Conservation (phyloP, 2,329 filamentous ascomycete species). For the Penicillium sp. region DNA sequence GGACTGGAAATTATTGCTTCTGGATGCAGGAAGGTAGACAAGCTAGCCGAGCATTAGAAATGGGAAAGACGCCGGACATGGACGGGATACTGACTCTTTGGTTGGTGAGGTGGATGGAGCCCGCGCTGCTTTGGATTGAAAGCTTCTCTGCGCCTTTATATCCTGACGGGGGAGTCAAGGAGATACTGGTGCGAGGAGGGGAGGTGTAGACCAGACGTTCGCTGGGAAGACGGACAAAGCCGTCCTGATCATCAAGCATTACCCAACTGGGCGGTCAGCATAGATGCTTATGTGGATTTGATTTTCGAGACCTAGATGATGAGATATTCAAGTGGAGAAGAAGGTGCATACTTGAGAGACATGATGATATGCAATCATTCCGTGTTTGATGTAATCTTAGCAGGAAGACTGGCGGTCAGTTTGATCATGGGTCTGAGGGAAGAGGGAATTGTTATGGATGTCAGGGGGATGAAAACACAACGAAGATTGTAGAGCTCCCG, state of each 20-base stretch:
- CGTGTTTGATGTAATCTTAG: background rate
- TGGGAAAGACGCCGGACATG: constrained; percentile 8
- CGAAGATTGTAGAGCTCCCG: background rate
- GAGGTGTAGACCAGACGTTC: constrained; percentile 81
- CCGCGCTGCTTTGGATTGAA: constrained; percentile 69
- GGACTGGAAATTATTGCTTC: constrained; percentile 70
- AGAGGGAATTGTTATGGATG: background rate
- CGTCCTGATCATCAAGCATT: constrained; percentile 72
- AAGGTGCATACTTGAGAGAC: constrained; percentile 43
- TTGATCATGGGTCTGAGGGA: background rate
- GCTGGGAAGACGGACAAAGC: constrained; percentile 80
- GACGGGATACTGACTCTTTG: constrained; percentile 63
- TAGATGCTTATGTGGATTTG: background rate
- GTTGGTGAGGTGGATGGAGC: constrained; percentile 78
- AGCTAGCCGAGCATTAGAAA: constrained; percentile 55
- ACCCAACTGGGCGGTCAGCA: constrained; percentile 66
- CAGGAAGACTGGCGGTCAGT: background rate
- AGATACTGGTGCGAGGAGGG: constrained; percentile 73
- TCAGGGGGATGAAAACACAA: background rate
- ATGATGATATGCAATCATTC: background rate
- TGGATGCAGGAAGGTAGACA: constrained; percentile 76
- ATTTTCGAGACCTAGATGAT: background rate
- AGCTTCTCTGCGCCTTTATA: constrained; percentile 64
- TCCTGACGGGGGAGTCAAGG: constrained; percentile 68
- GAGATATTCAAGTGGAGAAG: background rate